These are phyloP conservation scores for Gliomastix tumulicola DNA, from an alignment of 2,329 filamentous ascomycete species.

Conservation along the genomic window DNA sequence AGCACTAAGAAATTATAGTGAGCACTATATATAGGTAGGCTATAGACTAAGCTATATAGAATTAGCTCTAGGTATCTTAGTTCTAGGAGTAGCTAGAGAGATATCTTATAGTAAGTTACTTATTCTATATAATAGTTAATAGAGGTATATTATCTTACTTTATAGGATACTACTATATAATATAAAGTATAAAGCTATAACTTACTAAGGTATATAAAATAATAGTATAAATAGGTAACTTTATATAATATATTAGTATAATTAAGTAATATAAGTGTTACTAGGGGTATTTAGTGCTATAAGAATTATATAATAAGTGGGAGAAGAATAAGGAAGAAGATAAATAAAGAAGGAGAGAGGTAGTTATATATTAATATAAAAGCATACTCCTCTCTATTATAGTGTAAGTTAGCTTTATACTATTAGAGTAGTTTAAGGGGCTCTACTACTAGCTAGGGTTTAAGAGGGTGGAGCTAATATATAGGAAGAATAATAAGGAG, in stretches of 20 bases:
- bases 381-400: no score
- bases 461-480: no score
- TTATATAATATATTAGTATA: neutral
- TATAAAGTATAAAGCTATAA: neutral
- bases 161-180: neutral
- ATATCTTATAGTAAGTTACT: neutral
- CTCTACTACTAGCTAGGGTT: no score
- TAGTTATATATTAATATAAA: no score
- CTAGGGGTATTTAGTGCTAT: neutral
- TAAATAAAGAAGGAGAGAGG: neutral
- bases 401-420: no score
- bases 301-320: neutral
- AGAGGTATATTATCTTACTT: no score
- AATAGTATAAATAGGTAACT: neutral
- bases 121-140: neutral
- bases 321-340: neutral
- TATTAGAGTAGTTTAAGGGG: no score
- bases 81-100: no score
- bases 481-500: no score
- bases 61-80: no score
- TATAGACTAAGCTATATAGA: neutral
- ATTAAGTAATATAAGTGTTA: neutral
- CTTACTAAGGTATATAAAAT: neutral
- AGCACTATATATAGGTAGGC: no score
- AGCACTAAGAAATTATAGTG: neutral